These are phyloP conservation scores for Malania oleifera DNA, from an alignment of 164 flowering plant genomes.

Conservation along the genomic window DNA sequence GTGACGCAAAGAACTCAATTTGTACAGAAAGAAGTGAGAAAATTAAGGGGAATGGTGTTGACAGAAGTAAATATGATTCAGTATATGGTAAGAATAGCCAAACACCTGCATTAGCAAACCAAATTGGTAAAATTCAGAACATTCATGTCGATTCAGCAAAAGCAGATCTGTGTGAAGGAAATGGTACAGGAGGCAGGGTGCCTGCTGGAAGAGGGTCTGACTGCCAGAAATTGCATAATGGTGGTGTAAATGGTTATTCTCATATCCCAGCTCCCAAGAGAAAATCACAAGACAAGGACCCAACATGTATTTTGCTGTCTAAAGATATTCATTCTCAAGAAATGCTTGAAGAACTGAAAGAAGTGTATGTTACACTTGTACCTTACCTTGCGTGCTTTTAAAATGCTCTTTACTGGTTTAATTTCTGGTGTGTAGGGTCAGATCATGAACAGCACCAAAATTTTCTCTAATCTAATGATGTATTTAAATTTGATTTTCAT, in stretches of 20 bases:
- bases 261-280: slow-evolving; percentile 38
- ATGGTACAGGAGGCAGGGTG: slow-evolving; percentile 15
- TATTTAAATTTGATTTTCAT: no score
- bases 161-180: slow-evolving; percentile 15
- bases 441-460: neutral
- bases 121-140: slow-evolving; percentile 23
- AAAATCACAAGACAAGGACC: slow-evolving; percentile 30
- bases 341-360: slow-evolving; percentile 42
- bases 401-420: neutral
- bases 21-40: slow-evolving; percentile 22
- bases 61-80: slow-evolving; percentile 14
- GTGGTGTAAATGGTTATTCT: slow-evolving; percentile 16
- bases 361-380: slow-evolving; percentile 54
- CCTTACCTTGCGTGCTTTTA: slow-evolving; percentile 2
- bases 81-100: slow-evolving; percentile 14
- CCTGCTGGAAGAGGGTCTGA: slow-evolving; percentile 16
- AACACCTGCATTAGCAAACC: slow-evolving; percentile 17
- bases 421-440: neutral
- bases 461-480: no score
- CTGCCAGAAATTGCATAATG: slow-evolving; percentile 18
- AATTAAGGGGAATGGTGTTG: slow-evolving; percentile 16
- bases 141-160: slow-evolving; percentile 11
- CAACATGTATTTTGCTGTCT: slow-evolving; percentile 39
- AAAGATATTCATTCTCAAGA: slow-evolving; percentile 37
- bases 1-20: slow-evolving; percentile 16